A percentile compares a stretch with the other conserved stretches of the same genome.
These are phyloP conservation scores for Peterozyma toletana DNA, from an alignment of 805 yeast species.

Conservation along the genomic window DNA sequence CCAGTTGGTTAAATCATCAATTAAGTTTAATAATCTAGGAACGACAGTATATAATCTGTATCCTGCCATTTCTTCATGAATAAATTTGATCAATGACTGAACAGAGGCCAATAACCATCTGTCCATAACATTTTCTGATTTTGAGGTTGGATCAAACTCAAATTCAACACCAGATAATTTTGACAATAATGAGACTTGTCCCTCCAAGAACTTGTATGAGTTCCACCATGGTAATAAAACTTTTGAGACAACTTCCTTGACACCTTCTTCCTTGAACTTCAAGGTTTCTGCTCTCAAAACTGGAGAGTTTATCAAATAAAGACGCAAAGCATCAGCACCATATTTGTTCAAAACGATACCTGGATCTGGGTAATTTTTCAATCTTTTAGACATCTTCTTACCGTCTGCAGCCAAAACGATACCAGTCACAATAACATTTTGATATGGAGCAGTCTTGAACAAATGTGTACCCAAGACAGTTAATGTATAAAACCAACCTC, in stretches of 20 bases:
- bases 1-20: constrained; percentile 97
- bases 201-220: constrained; percentile 93
- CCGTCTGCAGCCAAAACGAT: constrained; percentile 97
- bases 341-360: constrained; percentile 69
- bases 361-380: constrained; percentile 98
- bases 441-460: constrained; percentile 86
- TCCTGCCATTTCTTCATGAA: constrained; percentile 83
- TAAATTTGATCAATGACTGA: constrained; percentile 81
- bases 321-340: constrained; percentile 97
- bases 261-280: constrained; percentile 98
- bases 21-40: constrained; percentile 79
- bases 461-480: constrained; percentile 93
- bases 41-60: constrained; percentile 95
- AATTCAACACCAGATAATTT: constrained; percentile 69
- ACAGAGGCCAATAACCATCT: constrained; percentile 95
- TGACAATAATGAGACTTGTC: constrained; percentile 78
- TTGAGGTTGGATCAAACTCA: constrained; percentile 56
- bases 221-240: constrained; percentile 99
- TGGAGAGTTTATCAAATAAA: constrained; percentile 95
- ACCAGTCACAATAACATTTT: constrained; percentile 94
- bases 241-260: constrained; percentile 92
- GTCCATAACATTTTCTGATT: constrained; percentile 90
- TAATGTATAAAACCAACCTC: constrained; percentile 99
- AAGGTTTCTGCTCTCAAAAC: constrained; percentile 94
- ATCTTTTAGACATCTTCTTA: constrained; percentile 97